phyloP scores from a whole-genome alignment of 169 alveolate genomes.

The Theileria orientalis region DNA sequence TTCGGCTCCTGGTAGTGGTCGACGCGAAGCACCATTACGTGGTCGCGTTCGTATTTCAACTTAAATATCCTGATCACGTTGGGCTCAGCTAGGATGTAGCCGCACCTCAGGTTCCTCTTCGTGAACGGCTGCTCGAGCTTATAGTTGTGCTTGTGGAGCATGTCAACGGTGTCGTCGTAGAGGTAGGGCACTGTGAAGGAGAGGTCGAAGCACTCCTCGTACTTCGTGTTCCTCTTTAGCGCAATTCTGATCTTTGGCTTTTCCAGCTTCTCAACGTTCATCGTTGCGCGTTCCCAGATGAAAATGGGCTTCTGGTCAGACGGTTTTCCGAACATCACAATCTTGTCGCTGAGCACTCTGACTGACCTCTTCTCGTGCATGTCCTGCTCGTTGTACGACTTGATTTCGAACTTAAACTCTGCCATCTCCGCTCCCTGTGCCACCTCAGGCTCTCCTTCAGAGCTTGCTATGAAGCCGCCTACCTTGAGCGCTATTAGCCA shows the following conservation, averaged over 20 bases:
- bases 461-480: conserved; percentile 69
- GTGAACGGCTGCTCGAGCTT: conserved; percentile 19
- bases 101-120: conserved; percentile 49
- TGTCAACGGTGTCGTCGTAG: conserved; percentile 27
- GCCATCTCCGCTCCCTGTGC: conserved; percentile 52
- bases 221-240: conserved; percentile 63
- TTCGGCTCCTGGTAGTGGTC: conserved; percentile 51
- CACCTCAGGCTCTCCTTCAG: neutral
- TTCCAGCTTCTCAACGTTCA: conserved; percentile 40
- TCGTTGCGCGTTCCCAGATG: conserved; percentile 57
- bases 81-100: conserved; percentile 65
- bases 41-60: conserved; percentile 66
- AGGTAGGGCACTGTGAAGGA: conserved; percentile 67
- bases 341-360: conserved; percentile 41
- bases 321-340: conserved; percentile 59
- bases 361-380: conserved; percentile 37
- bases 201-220: conserved; percentile 74
- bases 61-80: conserved; percentile 65
- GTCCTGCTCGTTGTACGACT: conserved; percentile 43
- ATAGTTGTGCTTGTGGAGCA: conserved; percentile 20
- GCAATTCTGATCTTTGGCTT: conserved; percentile 66
- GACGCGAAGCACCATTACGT: conserved; percentile 59
- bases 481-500: conserved; percentile 75
- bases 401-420: conserved; percentile 74
- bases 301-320: conserved; percentile 56